Evolutionary conservation across 306 rosid genomes (phyloP), one percentile per base, ranked within the genome.

Genomic region (Rosa multiflora): DNA sequence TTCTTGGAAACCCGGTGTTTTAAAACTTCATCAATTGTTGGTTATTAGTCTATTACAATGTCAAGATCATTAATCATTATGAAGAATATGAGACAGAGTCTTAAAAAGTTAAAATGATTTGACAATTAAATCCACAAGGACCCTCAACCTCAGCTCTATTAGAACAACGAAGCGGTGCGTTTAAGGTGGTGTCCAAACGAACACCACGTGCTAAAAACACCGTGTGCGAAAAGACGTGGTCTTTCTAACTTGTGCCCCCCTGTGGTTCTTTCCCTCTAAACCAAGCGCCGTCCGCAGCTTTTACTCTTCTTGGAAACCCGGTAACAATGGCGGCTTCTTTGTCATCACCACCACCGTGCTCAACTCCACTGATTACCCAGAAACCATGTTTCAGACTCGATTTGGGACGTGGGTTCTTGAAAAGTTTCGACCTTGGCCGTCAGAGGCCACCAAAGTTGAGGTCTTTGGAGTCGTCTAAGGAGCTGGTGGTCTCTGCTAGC

Each of bases 321-420:
- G 20, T 5, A 26, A 20, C 46, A 63, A 63, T 63, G 79, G 79
- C 71, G 84, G 87, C 88, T 67, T 76, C 88, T 48, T 76, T 76
- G 59, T 47, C 81, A 71, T 52, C 70, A 59, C 74, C 81, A 6
- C 55, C 81, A 6, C 55, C 73, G 1, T 81, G 64, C 61, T 51
- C 81, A 17, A 47, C 76, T 68, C 32, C 82, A 14, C 23, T 70
- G 5, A 23, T 39, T 47, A 47, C 74, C 72, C 77, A 12, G 61
- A 87, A 74, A 21, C 76, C 79, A 32, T 17, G 48, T 66, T 26
- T 64, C 7, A 47, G 10, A 48, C 5, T 74, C 26, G 53, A 32
- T 78, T 84, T 76, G 14, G 72, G 81, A 58, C 46, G n/a, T 64
- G 77, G 67, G 73, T 77, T 79, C 49, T 67, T 59, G 20, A 79